A percentile compares a stretch with the other conserved stretches of the same genome.
Evolutionary conservation across 306 rosid genomes (phyloP).

Genomic region (Glycine tomentella): DNA sequence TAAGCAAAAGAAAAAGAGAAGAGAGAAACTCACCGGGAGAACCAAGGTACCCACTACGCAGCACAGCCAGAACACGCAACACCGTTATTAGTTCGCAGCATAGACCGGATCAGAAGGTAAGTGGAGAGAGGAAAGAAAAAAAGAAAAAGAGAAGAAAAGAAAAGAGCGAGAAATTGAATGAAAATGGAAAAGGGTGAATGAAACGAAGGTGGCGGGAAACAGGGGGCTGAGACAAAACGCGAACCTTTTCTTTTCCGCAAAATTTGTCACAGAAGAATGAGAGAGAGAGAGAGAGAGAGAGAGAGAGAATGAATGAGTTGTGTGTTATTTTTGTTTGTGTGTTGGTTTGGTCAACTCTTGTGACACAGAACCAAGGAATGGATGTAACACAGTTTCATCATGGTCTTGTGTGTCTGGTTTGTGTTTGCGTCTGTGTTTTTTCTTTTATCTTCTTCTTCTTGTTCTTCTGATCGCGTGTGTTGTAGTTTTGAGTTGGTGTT

Average conservation of each 20-base stretch:
- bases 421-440: background rate
- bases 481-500: background rate
- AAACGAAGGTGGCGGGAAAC: conserved; percentile 51
- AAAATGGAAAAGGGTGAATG: background rate
- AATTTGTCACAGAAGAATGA: too few species aligned
- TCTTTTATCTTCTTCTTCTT: background rate
- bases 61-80: conserved; percentile 14
- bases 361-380: conserved; percentile 14
- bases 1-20: background rate
- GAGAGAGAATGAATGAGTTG: background rate
- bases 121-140: background rate
- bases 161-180: background rate
- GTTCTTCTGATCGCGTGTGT: background rate
- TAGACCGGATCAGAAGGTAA: conserved; percentile 44
- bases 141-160: background rate
- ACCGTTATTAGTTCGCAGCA: conserved; percentile 15
- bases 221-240: conserved; percentile 27
- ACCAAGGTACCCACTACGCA: background rate
- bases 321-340: background rate
- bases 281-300: too few species aligned
- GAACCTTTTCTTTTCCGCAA: conserved; percentile 43
- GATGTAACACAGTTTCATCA: background rate
- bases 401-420: too few species aligned
- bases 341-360: conserved; percentile 32
- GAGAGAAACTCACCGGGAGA: conserved; percentile 32